Base-by-base conservation (phyloP, 345 rosid genomes). In the Bruguiera sexangula region DNA sequence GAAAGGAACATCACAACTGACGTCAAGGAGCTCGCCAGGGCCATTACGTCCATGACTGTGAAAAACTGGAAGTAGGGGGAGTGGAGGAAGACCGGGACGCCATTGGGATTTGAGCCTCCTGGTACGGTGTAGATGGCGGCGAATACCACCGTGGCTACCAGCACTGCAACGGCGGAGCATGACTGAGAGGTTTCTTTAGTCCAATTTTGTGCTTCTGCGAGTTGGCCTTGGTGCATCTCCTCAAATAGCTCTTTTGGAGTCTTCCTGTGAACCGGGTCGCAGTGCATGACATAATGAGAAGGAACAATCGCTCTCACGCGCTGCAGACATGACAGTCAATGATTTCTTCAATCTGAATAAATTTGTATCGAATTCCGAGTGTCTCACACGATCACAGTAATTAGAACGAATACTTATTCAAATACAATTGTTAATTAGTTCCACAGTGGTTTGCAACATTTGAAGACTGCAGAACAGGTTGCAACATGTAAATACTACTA, bases 1-100 rank as follows among this genome's bases (percentile, higher is more conserved):
- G 80, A 76, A 2, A 80, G 80, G 46, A 80, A 80, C 63, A 67
- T 46, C 55, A 73, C 74, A 13, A 76, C 69, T 0, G 83, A 76
- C 24, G 72, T 57, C 36, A 76, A 39, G 21, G 83, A 76, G 76
- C 32, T 29, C 1, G 64, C 67, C 0, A 80, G 39, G 10, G 75
- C 72, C 10, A 60, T 22, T 0, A 69, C 70, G 27, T 76, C 78
- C 67, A 53, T 62, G 13, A 72, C 59, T 1, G 75, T 32, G 55
- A 80, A 80, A 16, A 76, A 32, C 15, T 27, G 18, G 60, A 61
- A 80, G 5, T 65, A 68, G 8, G 77, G 65, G 3, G 21, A n/a
- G 53, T 32, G 15, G 1, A 65, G 74, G 37, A 75, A 64, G n/a
- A 68, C 0, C 0, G 83, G 75, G 0, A 52, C 9, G 5, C 80